These are phyloP conservation scores for Colletotrichum higginsianum DNA, from an alignment of 2,329 filamentous ascomycete genomes.

Conservation along the genomic window DNA sequence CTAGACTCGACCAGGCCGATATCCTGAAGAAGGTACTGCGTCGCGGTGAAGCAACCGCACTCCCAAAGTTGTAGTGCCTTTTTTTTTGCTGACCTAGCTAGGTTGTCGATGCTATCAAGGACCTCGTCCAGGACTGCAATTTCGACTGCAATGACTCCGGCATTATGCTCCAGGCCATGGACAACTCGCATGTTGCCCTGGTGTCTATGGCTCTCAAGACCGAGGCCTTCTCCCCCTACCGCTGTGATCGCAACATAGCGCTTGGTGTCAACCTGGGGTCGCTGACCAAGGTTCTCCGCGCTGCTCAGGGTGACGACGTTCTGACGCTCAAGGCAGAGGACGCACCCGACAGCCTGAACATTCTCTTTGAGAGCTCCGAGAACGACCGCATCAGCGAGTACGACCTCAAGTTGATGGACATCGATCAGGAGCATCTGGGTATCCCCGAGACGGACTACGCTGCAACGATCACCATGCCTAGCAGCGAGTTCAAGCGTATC, in stretches of 20 bases:
- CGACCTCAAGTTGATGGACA: constrained; percentile 99
- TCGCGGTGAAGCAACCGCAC: background rate
- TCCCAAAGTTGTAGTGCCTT: constrained; percentile 5
- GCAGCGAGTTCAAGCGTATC: constrained; percentile 92
- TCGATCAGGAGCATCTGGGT: constrained; percentile 98
- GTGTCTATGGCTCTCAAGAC: constrained; percentile 99
- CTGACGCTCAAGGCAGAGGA: constrained; percentile 98
- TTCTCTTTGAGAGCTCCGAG: constrained; percentile 92
- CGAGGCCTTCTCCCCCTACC: constrained; percentile 93
- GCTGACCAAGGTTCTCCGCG: constrained; percentile 96
- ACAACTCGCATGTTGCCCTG: constrained; percentile 99
- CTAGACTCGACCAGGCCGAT: constrained; percentile 93
- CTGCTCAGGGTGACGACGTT: constrained; percentile 93
- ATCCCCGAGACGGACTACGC: constrained; percentile 99
- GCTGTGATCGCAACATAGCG: constrained; percentile 98
- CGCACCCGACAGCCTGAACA: constrained; percentile 93
- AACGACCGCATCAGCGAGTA: constrained; percentile 97
- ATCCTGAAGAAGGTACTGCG: constrained; percentile 90
- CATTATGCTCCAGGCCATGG: constrained; percentile 98
- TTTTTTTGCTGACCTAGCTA: constrained; percentile 54
- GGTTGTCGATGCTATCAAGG: constrained; percentile 99
- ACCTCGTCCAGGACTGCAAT: constrained; percentile 99
- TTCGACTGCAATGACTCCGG: constrained; percentile 99
- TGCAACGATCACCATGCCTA: constrained; percentile 90
- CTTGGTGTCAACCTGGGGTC: constrained; percentile 97